Evolutionary conservation across 495 filamentous ascomycete genomes (phyloP), one percentile per base, ranked within the genome.

Genomic region (Podospora anserina): DNA sequence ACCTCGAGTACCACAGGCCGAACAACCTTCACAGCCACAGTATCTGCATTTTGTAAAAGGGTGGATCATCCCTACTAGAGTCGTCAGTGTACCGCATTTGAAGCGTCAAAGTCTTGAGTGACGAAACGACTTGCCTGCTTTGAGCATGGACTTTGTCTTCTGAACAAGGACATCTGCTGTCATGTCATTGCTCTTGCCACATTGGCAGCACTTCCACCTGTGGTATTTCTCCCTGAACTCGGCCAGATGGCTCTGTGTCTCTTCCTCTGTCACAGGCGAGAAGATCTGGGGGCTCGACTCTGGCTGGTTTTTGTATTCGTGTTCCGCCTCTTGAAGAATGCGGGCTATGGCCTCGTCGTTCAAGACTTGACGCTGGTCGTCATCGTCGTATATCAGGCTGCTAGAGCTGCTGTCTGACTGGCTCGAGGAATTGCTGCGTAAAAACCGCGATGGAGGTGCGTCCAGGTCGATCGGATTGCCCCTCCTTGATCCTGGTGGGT

Each of bases 61-160:
- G 61, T 73, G 69, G 13, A 75, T 54, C 7, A 54, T n/a, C 16
- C 66, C 72, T 74, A 61, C 30, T n/a, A n/a, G 4, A 19, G 3
- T 6, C 15, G 59, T 67, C 13, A 67, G 63, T 34, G 30, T 6
- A 32, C 2, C 28, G 2, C 18, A 28, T 15, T 7, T 9, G 5
- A 16, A 2, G 3, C 11, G 32, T n/a, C 11, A 6, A 1, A 3
- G 5, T 55, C 30, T 49, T 0, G 49, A 68, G 60, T 61, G 0
- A 11, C 5, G 39, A 49, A 49, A 49, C 5, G 39, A 49, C 39
- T 49, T 61, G 19, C 27, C 66, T 32, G 64, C 23, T 15, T 61
- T 49, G 6, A 74, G 19, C 67, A 66, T 66, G 20, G 28, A 18
- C n/a, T 60, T 61, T n/a, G 67, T 71, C 0, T 60, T 32, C 11